Conservation (phyloP, 257 asterid genomes). For the Solanum corneliomulleri region DNA sequence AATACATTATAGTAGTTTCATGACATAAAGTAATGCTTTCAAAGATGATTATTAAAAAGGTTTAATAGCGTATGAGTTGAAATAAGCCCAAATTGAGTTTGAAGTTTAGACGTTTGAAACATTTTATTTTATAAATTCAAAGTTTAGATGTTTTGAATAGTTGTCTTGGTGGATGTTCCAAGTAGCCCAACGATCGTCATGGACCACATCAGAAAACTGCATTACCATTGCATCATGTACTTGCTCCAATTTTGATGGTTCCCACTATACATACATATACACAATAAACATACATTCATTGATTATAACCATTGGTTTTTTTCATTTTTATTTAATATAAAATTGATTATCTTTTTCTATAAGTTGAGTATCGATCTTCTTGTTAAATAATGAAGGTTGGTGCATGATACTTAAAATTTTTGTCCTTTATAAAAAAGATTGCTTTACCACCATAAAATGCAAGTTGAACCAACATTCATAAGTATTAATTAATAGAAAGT, state of each 20-base stretch:
- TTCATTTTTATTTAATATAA: background rate
- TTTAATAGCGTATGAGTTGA: background rate
- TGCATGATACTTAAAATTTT: background rate
- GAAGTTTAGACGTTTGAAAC: background rate
- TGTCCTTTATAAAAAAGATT: background rate
- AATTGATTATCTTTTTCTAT: background rate
- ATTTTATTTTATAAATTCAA: background rate
- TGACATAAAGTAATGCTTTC: background rate
- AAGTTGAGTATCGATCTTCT: background rate
- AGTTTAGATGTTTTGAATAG: background rate
- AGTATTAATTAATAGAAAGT: background rate
- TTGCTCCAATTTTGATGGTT: conserved; percentile 1
- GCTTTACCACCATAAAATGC: conserved; percentile 4
- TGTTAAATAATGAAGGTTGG: background rate
- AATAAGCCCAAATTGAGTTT: background rate
- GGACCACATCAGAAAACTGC: background rate
- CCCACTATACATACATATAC: background rate
- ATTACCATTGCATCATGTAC: background rate
- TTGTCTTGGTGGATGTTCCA: background rate
- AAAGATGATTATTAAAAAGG: background rate
- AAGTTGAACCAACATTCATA: background rate
- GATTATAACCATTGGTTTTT: background rate
- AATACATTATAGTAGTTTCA: background rate
- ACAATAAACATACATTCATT: background rate
- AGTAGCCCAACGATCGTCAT: background rate